phyloP scores from a whole-genome alignment of 331 rosid species.

The Spiraea crenata region DNA sequence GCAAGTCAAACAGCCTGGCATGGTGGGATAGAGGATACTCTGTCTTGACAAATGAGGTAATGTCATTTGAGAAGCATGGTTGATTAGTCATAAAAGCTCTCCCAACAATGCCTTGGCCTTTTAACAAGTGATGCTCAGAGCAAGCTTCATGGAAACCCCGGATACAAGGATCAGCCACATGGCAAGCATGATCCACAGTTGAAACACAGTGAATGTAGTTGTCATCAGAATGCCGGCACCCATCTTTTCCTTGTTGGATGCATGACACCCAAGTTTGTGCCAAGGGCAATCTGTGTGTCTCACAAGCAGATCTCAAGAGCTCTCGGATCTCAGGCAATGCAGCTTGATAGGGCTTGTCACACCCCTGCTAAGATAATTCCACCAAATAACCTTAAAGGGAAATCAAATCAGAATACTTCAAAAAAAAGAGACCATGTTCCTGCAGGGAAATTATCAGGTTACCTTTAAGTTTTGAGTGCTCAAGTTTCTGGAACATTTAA shows the following conservation, averaged over 20 bases:
- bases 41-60: slow-evolving; percentile 60
- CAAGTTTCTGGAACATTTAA: slow-evolving; percentile 54
- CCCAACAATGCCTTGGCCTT: slow-evolving; percentile 91
- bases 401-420: slow-evolving; percentile 12
- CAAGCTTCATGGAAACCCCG: slow-evolving; percentile 83
- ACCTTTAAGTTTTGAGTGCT: slow-evolving; percentile 56
- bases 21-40: slow-evolving; percentile 91
- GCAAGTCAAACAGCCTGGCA: slow-evolving; percentile 70
- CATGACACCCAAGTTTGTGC: slow-evolving; percentile 97
- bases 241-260: slow-evolving; percentile 72
- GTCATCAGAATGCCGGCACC: slow-evolving; percentile 80
- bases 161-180: slow-evolving; percentile 54
- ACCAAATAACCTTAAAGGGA: slow-evolving; percentile 14
- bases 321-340: slow-evolving; percentile 69
- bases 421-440: slow-evolving; percentile 16
- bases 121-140: slow-evolving; percentile 94
- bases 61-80: slow-evolving; percentile 74
- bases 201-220: slow-evolving; percentile 71
- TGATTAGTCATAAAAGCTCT: slow-evolving; percentile 78
- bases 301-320: slow-evolving; percentile 74
- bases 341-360: slow-evolving; percentile 51
- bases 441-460: slow-evolving; percentile 18
- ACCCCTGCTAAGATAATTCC: slow-evolving; percentile 44
- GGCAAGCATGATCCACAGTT: slow-evolving; percentile 87
- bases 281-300: slow-evolving; percentile 75